Conservation (phyloP, 2,329 filamentous ascomycete genomes). For the Arthrobotrys megalospora region DNA sequence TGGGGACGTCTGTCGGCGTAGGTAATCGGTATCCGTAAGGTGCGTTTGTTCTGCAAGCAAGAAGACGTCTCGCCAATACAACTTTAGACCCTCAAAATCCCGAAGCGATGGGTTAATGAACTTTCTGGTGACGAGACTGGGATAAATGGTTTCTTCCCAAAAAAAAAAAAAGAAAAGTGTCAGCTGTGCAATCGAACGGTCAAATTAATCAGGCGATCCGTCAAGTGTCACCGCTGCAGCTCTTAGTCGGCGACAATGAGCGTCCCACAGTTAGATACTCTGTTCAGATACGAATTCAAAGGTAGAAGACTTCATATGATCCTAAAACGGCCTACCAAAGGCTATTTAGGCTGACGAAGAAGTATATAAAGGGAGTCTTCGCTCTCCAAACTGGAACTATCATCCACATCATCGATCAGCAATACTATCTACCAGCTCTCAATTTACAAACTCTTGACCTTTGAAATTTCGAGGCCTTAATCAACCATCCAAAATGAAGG, state of each 20-base stretch:
- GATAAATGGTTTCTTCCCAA: too few species aligned
- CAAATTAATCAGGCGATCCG: too few species aligned
- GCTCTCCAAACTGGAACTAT: neutral
- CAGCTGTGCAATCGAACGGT: too few species aligned
- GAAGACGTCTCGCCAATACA: too few species aligned
- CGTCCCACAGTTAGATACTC: neutral
- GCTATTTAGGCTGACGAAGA: neutral
- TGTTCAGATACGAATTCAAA: neutral
- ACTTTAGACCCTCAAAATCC: too few species aligned
- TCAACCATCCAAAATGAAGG: conserved; percentile 1
- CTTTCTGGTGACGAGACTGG: too few species aligned
- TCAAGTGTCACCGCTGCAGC: neutral
- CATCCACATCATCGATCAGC: neutral
- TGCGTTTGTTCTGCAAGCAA: too few species aligned
- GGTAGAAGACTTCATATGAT: neutral
- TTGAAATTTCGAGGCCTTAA: neutral
- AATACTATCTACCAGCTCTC: neutral
- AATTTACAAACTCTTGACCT: neutral
- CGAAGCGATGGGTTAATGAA: too few species aligned
- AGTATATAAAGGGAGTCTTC: conserved; percentile 10
- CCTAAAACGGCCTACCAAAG: neutral
- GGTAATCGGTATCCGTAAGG: too few species aligned
- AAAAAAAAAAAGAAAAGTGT: too few species aligned
- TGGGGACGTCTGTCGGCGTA: too few species aligned
- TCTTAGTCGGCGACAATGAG: neutral